These are phyloP conservation scores for Sarcocystis neurona DNA, from an alignment of 169 alveolate species.

Conservation along the genomic window DNA sequence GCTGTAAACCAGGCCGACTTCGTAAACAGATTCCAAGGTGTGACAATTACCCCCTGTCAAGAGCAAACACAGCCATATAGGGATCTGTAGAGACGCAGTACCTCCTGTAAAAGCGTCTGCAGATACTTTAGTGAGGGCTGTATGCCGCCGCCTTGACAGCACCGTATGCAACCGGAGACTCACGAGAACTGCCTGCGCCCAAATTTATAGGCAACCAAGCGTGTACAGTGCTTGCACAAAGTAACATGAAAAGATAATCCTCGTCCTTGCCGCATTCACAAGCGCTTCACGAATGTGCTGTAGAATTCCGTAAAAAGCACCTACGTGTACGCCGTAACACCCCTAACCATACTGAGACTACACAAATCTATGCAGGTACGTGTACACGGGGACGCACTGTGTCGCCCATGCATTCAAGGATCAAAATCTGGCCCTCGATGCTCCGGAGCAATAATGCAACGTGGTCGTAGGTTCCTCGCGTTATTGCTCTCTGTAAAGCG, in stretches of 20 bases:
- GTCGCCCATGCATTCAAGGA: slow-evolving; percentile 80
- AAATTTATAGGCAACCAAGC: not conserved
- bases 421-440: slow-evolving; percentile 67
- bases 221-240: not conserved
- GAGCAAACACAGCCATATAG: not conserved
- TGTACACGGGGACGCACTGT: slow-evolving; percentile 32
- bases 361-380: not conserved
- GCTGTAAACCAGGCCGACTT: not conserved
- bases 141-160: not conserved
- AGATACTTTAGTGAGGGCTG: not conserved
- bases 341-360: not conserved
- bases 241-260: not conserved
- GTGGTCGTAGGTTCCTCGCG: slow-evolving; percentile 86
- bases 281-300: too few species aligned
- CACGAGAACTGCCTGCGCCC: too few species aligned
- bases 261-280: not conserved
- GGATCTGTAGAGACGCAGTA: not conserved
- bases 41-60: slow-evolving; percentile 41
- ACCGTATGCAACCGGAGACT: not conserved
- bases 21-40: slow-evolving; percentile 15
- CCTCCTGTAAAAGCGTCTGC: not conserved
- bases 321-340: not conserved
- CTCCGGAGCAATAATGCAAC: slow-evolving; percentile 82
- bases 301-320: too few species aligned
- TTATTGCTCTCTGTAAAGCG: slow-evolving; percentile 76